Evolutionary conservation across 1,139 yeast species (phyloP).

Genomic region (Pichia kudriavzevii): DNA sequence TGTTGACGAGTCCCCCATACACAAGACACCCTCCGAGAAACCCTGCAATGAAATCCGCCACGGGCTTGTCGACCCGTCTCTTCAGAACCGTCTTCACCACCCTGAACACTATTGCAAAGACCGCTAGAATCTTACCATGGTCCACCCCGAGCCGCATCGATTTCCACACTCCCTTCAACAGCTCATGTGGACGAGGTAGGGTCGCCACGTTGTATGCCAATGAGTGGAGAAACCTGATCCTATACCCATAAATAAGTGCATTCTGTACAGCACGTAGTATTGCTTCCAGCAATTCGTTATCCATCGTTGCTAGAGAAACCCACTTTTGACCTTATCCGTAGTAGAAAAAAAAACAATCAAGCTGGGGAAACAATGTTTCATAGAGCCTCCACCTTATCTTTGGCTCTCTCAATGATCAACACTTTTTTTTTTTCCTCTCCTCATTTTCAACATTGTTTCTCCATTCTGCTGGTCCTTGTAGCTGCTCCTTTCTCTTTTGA

Average conservation of each 20-base stretch:
- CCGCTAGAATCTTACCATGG: slow-evolving; percentile 63
- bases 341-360: too few species aligned
- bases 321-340: background rate
- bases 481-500: too few species aligned
- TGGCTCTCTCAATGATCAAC: too few species aligned
- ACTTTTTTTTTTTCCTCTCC: too few species aligned
- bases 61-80: background rate
- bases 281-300: background rate
- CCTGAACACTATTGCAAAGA: slow-evolving; percentile 60
- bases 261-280: slow-evolving; percentile 20
- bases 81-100: slow-evolving; percentile 16
- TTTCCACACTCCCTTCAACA: slow-evolving; percentile 40
- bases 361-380: too few species aligned
- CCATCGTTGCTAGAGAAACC: too few species aligned
- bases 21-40: slow-evolving; percentile 57
- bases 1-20: slow-evolving; percentile 43
- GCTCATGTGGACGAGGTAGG: slow-evolving; percentile 38
- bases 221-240: slow-evolving; percentile 68
- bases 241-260: slow-evolving; percentile 54
- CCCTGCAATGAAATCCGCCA: slow-evolving; percentile 49
- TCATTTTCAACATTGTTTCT: too few species aligned
- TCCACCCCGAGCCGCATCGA: slow-evolving; percentile 42
- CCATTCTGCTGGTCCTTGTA: too few species aligned
- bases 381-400: too few species aligned
- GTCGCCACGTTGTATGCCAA: slow-evolving; percentile 39